Evolutionary conservation across 2,329 filamentous ascomycete genomes (phyloP), one percentile per base, ranked within the genome.

Genomic region (Penicillium sp.): DNA sequence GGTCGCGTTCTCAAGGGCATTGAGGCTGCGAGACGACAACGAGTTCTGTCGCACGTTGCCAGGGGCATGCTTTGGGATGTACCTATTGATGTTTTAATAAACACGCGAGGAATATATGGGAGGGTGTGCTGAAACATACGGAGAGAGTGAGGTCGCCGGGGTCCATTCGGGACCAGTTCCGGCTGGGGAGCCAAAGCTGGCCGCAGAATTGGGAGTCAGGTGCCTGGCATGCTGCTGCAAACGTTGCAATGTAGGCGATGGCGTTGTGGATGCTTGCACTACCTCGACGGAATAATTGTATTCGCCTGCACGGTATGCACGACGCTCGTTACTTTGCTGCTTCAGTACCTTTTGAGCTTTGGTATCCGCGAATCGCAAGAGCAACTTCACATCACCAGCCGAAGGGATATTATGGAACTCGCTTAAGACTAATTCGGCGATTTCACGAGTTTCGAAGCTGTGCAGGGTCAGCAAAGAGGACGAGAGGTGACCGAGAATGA

Each of bases 311-410:
- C 95, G 91, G 79, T 96, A 98, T 71, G 96, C 92, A 60, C 95
- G 92, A 57, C 93, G 91, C 73, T 96, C 92, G 31, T 95, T 92
- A 43, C 93, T 98, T 72, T 97, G 90, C 63, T 95, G 90, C 83
- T 99, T 99, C 66, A 99, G 83, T 72, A 95, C 87, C 81, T 99
- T 99, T 77, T 99, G 95, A 61, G 93, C 90, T 54, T 95, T 91
- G 37, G 95, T 99, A 72, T 99, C 95, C 62, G 96, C 93, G 74
- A 96, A 99, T 64, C 95, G 93, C 66, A 99, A 92, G 77, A 97
- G 93, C 77, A 95, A 86, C 62, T 93, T 88, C 63, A 95, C 85
- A 27, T 89, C 87, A 69, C 96, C 91, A 33, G 90, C 87, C 42
- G 90, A 90, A 9, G 91, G 84, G 29, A 85, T 80, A 63, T 95